phyloP scores from a whole-genome alignment of 2,329 filamentous ascomycete species.

The Colletotrichum sp. region DNA sequence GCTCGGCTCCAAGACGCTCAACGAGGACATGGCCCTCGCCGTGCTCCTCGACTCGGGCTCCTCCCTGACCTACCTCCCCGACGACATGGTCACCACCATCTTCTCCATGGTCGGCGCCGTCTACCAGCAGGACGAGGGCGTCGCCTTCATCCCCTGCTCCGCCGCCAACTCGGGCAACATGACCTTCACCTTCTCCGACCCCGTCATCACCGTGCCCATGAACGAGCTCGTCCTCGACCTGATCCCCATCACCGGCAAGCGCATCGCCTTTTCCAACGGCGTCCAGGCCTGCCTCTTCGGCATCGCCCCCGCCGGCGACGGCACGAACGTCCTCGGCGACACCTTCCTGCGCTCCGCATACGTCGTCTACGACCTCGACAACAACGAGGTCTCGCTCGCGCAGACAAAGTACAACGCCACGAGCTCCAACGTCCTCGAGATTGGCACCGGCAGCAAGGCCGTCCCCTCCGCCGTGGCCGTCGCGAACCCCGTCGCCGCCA shows the following conservation, averaged over 20 bases:
- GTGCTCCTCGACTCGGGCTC: conserved; percentile 77
- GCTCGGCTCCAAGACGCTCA: conserved; percentile 47
- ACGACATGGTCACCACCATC: conserved; percentile 57
- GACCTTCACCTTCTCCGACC: conserved; percentile 60
- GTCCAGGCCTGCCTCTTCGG: conserved; percentile 69
- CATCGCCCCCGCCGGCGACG: conserved; percentile 61
- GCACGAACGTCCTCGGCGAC: conserved; percentile 71
- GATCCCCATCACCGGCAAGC: conserved; percentile 48
- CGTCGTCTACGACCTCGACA: conserved; percentile 75
- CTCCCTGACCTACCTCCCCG: conserved; percentile 70
- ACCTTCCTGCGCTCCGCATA: conserved; percentile 79
- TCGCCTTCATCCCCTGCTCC: conserved; percentile 68
- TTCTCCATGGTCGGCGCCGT: conserved; percentile 64
- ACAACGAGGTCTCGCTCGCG: conserved; percentile 74
- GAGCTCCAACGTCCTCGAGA: conserved; percentile 57
- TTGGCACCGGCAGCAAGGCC: conserved; percentile 49
- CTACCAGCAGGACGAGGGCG: conserved; percentile 57
- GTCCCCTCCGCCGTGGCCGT: conserved; percentile 63
- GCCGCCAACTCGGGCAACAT: conserved; percentile 47
- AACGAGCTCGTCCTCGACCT: conserved; percentile 65
- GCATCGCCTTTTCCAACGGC: conserved; percentile 59
- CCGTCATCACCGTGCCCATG: conserved; percentile 60
- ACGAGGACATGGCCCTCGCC: conserved; percentile 57
- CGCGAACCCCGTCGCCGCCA: conserved; percentile 53
- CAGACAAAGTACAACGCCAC: conserved; percentile 68